Evolutionary conservation across 2,329 filamentous ascomycete genomes (phyloP).

Genomic region (Ascochyta koolunga): DNA sequence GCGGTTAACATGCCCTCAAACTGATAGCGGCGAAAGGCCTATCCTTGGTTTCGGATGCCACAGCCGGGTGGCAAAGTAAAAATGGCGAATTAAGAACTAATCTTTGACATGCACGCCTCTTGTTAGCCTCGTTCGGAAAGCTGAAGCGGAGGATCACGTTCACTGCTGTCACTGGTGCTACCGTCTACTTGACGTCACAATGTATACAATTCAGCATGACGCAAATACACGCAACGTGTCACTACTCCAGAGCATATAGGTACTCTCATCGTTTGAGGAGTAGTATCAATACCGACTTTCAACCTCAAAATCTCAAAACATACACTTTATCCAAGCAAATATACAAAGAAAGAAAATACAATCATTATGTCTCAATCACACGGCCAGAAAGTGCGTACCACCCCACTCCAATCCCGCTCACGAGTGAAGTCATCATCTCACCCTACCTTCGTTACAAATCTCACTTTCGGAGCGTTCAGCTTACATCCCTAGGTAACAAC

Average conservation of each 20-base stretch:
- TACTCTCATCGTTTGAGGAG: not conserved
- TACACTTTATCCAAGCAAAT: not conserved
- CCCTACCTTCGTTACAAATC: not conserved
- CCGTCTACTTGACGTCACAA: slow-evolving; percentile 22
- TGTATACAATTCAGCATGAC: slow-evolving; percentile 16
- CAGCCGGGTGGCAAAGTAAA: not conserved
- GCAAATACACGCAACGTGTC: slow-evolving; percentile 19
- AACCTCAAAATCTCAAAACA: not conserved
- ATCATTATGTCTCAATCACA: slow-evolving; percentile 14
- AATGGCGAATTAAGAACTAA: not conserved
- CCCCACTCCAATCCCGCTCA: not conserved
- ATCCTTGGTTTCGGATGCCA: not conserved
- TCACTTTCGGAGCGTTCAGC: not conserved
- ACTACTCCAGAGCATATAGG: slow-evolving; percentile 8
- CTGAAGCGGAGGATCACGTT: slow-evolving; percentile 2
- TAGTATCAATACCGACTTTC: not conserved
- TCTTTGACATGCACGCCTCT: not conserved
- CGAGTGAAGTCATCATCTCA: slow-evolving; percentile 1
- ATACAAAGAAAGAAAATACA: not conserved
- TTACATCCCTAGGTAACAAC: slow-evolving; percentile 50
- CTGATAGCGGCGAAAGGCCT: not conserved
- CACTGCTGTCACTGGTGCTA: not conserved
- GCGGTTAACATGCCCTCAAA: not conserved
- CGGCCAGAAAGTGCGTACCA: slow-evolving; percentile 12
- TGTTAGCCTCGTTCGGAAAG: not conserved